Conservation (phyloP, 1,139 yeast genomes). For the Chernovozyma sophiae-reginae region DNA sequence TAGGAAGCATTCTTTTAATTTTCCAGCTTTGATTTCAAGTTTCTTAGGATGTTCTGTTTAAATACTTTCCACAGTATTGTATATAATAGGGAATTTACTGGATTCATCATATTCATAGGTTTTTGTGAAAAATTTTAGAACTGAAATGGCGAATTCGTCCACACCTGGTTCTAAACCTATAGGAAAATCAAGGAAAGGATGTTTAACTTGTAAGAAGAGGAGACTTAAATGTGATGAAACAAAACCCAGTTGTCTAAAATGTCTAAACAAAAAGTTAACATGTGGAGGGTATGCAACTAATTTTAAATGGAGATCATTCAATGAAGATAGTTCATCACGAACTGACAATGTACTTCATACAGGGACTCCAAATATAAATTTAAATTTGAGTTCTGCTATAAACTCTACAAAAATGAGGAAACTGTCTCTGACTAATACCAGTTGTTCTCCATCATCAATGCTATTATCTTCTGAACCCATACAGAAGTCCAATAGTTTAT, state of each 20-base stretch:
- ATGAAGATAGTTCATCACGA: slow-evolving; percentile 12
- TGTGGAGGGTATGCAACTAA: slow-evolving; percentile 65
- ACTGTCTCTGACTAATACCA: slow-evolving; percentile 1
- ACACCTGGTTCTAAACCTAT: background rate
- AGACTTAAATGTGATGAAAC: slow-evolving; percentile 57
- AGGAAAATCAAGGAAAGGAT: slow-evolving; percentile 41
- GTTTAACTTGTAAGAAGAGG: slow-evolving; percentile 54
- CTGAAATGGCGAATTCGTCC: background rate
- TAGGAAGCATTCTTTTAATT: too few species aligned
- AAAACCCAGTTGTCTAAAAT: slow-evolving; percentile 48
- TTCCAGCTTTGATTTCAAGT: too few species aligned
- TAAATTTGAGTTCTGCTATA: too few species aligned
- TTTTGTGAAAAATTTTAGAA: too few species aligned
- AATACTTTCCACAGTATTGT: too few species aligned
- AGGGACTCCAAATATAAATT: background rate
- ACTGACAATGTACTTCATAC: background rate
- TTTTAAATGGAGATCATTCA: slow-evolving; percentile 60
- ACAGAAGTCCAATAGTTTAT: background rate
- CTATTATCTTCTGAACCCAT: background rate
- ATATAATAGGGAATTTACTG: too few species aligned
- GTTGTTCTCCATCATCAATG: background rate
- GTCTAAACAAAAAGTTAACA: slow-evolving; percentile 38
- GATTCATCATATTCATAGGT: too few species aligned
- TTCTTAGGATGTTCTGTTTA: too few species aligned
- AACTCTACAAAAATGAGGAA: background rate